Evolutionary conservation across 306 rosid species (phyloP).

Genomic region (Cicer yamashitae): DNA sequence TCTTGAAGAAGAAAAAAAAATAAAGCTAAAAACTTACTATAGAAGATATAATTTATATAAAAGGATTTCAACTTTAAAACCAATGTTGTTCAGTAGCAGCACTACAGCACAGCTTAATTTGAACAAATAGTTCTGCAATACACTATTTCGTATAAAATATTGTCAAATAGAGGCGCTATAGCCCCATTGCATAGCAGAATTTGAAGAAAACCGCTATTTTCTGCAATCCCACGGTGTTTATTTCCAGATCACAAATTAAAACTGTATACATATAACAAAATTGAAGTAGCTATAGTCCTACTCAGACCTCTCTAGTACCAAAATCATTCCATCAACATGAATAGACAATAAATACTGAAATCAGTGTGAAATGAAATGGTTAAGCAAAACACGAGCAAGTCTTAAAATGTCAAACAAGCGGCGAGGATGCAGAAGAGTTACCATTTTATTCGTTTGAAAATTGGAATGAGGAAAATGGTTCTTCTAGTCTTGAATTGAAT

Average conservation of each 20-base stretch:
- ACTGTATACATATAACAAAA: no score
- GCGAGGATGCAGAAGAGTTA: neutral
- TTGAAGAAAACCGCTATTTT: neutral
- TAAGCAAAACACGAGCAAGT: neutral
- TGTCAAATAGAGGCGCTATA: no score
- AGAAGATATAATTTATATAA: no score
- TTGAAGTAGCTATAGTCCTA: neutral
- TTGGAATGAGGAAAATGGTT: constrained; percentile 1
- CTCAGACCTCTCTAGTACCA: neutral
- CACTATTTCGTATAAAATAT: no score
- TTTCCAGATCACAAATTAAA: no score
- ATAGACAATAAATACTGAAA: neutral
- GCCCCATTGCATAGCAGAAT: no score
- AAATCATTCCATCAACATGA: neutral
- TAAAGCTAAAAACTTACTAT: no score
- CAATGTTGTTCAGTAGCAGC: no score
- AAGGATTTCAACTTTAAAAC: neutral
- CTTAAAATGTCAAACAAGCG: neutral
- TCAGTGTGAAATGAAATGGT: constrained; percentile 5
- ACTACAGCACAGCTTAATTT: no score
- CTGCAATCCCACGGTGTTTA: no score
- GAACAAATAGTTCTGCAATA: no score
- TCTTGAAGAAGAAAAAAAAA: no score
- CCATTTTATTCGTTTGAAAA: neutral
- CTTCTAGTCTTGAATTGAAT: neutral